Base-by-base conservation (phyloP, 495 filamentous ascomycete genomes). In the Xylaria castorea region DNA sequence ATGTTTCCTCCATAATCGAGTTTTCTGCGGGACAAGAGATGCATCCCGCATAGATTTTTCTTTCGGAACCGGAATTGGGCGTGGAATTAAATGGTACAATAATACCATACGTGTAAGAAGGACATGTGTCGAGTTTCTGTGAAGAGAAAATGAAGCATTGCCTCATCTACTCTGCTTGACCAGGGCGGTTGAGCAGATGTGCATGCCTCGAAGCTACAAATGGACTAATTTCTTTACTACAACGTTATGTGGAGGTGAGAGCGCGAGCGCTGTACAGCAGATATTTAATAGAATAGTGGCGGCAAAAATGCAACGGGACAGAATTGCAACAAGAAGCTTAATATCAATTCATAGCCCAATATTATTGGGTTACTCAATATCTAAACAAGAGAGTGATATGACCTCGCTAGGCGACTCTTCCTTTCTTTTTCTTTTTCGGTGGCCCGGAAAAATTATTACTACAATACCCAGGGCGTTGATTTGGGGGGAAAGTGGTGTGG, bases 21-120 rank as follows among this genome's bases (percentile, higher is more conserved):
- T 64, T 64, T 64, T 4, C 22, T 18, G 11, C 32, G 58, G 38
- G 30, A 66, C 27, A 65, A 65, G 62, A 30, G 25, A n/a, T 48
- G 40, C 60, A 14, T 46, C 16, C 27, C 7, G 44, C 42, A 50
- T 66, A 50, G 42, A 48, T n/a, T 46, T 34, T 40, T 8, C n/a
- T 9, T 61, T 16, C 3, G 27, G 22, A 36, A 32, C 5, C n/a
- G 62, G 16, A 65, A 18, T 27, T 12, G 53, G 30, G 40, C 16
- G 20, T 66, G 63, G 3, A 14, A 50, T 34, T n/a, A 50, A 5
- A 32, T 46, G 22, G n/a, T 32, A n/a, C n/a, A n/a, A n/a, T 22
- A 64, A 34, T 32, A 48, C 14, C 57, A 12, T 20, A 22, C 34
- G 8, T 61, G 58, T 40, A 22, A 3, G 2, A 22, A 11, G 32